Evolutionary conservation across 305 asterid genomes (phyloP).

Genomic region (Nicotiana rustica): DNA sequence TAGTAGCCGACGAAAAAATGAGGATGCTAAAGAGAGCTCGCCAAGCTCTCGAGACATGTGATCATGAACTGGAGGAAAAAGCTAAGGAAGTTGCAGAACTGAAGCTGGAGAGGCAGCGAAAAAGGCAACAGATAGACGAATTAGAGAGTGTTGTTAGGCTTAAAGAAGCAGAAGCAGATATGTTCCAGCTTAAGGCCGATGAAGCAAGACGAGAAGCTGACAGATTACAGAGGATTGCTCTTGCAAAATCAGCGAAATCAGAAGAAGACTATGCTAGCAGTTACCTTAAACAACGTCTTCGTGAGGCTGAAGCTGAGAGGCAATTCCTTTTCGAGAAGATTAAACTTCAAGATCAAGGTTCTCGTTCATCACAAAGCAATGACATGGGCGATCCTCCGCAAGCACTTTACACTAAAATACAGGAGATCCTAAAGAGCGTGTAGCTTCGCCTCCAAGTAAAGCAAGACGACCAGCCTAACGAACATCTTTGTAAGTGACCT

Average conservation of each 20-base stretch:
- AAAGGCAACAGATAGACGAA: slow-evolving; percentile 78
- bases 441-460: slow-evolving; percentile 34
- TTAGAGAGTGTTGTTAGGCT: slow-evolving; percentile 83
- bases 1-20: slow-evolving; percentile 83
- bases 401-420: slow-evolving; percentile 60
- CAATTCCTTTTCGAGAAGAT: slow-evolving; percentile 83
- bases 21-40: slow-evolving; percentile 83
- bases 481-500: slow-evolving; percentile 22
- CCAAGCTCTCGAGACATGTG: slow-evolving; percentile 76
- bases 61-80: slow-evolving; percentile 85
- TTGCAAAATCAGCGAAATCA: slow-evolving; percentile 78
- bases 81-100: slow-evolving; percentile 74
- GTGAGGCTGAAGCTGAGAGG: slow-evolving; percentile 96
- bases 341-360: slow-evolving; percentile 76
- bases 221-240: slow-evolving; percentile 82
- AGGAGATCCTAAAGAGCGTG: slow-evolving; percentile 73
- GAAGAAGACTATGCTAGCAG: slow-evolving; percentile 90
- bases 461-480: neutral
- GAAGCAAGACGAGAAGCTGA: slow-evolving; percentile 95
- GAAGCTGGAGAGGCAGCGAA: slow-evolving; percentile 81
- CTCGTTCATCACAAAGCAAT: slow-evolving; percentile 67
- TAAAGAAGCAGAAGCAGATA: slow-evolving; percentile 86
- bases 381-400: slow-evolving; percentile 54
- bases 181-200: slow-evolving; percentile 88
- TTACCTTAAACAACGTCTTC: slow-evolving; percentile 82